Evolutionary conservation across 768 basidiomycete genomes (phyloP).

Genomic region (Hortiboletus campestris): DNA sequence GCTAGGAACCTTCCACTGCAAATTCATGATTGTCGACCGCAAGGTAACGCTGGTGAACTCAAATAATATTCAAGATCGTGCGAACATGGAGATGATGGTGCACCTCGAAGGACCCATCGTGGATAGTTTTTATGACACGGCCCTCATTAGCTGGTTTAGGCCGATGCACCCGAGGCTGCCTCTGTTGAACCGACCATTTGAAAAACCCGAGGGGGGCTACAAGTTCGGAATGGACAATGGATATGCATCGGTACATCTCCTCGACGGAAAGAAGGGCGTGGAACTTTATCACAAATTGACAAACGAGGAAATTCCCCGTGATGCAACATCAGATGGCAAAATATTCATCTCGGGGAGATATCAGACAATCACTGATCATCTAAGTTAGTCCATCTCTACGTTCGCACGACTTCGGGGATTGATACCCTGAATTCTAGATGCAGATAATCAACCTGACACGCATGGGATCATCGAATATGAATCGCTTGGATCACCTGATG

Average conservation of each 20-base stretch:
- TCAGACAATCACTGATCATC: conserved; percentile 40
- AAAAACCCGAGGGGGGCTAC: conserved; percentile 36
- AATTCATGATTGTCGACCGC: conserved; percentile 69
- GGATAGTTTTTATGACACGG: conserved; percentile 66
- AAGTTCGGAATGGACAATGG: conserved; percentile 35
- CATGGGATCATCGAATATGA: conserved; percentile 29
- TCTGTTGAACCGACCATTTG: conserved; percentile 34
- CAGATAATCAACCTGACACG: conserved; percentile 37
- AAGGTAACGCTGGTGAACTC: conserved; percentile 61
- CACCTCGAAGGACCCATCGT: conserved; percentile 73
- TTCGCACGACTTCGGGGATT: neutral
- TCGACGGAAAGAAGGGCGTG: conserved; percentile 26
- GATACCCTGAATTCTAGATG: conserved; percentile 23
- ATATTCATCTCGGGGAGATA: conserved; percentile 33
- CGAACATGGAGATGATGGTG: conserved; percentile 59
- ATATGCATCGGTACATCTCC: conserved; percentile 27
- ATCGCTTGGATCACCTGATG: conserved; percentile 26
- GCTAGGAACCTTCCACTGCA: conserved; percentile 69
- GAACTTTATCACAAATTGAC: conserved; percentile 25
- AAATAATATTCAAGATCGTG: conserved; percentile 66
- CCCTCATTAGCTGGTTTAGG: conserved; percentile 59
- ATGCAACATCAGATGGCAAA: conserved; percentile 6
- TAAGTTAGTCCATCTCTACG: conserved; percentile 29
- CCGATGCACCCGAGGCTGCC: conserved; percentile 47
- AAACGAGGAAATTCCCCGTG: conserved; percentile 10